Evolutionary conservation across 225 moss, liverwort and hornwort species (phyloP).

Genomic region (Marchantia paleacea): DNA sequence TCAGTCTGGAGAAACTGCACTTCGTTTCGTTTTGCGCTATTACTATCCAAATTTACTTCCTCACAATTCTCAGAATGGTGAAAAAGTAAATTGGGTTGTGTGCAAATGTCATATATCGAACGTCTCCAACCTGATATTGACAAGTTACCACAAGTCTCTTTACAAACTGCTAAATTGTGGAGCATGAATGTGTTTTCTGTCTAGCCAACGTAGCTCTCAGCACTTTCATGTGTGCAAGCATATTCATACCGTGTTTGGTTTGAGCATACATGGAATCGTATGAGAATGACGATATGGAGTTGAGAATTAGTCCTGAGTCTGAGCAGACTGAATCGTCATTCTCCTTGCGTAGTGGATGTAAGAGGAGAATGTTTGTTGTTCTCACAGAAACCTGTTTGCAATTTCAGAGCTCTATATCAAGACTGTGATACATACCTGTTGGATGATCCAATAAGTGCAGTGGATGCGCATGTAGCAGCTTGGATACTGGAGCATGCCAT

Average conservation of each 20-base stretch:
- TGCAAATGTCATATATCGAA: too few species aligned
- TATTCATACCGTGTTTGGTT: not conserved
- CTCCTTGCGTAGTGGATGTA: not conserved
- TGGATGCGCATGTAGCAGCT: conserved; percentile 91
- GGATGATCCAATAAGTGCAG: conserved; percentile 94
- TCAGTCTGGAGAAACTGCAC: too few species aligned
- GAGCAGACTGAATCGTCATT: not conserved
- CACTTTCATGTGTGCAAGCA: not conserved
- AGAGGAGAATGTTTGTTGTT: not conserved
- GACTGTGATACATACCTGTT: conserved; percentile 84
- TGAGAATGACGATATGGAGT: not conserved
- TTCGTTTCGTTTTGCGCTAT: too few species aligned
- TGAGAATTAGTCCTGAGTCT: not conserved
- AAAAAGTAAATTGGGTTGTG: too few species aligned
- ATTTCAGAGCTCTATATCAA: conserved; percentile 85
- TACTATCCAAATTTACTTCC: too few species aligned
- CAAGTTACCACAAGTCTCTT: too few species aligned
- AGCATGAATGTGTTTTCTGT: not conserved
- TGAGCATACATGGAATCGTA: not conserved
- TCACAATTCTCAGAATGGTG: too few species aligned
- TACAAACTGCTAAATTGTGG: not conserved
- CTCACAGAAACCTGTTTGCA: conserved; percentile 3
- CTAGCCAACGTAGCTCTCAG: not conserved
- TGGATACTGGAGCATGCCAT: conserved; percentile 82
- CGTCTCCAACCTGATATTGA: too few species aligned